These are phyloP conservation scores for Malassezia caprae DNA, from an alignment of 1,284 basidiomycete species.

Conservation along the genomic window DNA sequence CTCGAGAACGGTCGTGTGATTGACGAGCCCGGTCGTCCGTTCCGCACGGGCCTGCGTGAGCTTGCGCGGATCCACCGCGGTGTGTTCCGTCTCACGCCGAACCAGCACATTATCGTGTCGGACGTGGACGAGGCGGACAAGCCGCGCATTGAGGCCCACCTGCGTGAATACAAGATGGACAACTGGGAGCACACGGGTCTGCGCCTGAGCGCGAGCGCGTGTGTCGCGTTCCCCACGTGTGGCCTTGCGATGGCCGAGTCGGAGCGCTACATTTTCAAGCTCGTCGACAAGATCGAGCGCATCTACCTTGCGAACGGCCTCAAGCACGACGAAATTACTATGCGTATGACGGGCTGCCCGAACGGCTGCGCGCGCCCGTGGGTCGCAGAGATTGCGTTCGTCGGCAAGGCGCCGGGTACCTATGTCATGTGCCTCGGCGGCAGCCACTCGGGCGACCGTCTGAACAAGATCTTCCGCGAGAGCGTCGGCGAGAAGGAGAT, in stretches of 20 bases:
- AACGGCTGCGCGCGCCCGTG: conserved; percentile 61
- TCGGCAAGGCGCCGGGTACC: conserved; percentile 86
- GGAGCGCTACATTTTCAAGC: conserved; percentile 82
- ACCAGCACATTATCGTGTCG: conserved; percentile 86
- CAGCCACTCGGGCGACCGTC: conserved; percentile 79
- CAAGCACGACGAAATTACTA: conserved; percentile 83
- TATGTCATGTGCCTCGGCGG: conserved; percentile 95
- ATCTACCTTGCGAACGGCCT: conserved; percentile 87
- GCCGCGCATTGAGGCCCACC: conserved; percentile 67
- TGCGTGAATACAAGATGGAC: conserved; percentile 82
- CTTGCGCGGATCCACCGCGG: conserved; percentile 91
- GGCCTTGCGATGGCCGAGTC: conserved; percentile 91
- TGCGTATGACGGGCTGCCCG: conserved; percentile 66
- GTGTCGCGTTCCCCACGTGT: conserved; percentile 93
- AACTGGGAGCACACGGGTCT: conserved; percentile 71
- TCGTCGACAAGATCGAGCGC: conserved; percentile 83
- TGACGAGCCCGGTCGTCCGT: conserved; percentile 77
- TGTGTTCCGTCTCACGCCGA: conserved; percentile 69
- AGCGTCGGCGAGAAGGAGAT: conserved; percentile 89
- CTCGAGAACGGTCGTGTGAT: conserved; percentile 96
- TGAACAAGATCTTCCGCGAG: conserved; percentile 87
- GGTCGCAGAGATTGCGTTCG: conserved; percentile 85
- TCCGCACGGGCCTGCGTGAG: conserved; percentile 85
- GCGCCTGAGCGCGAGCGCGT: conserved; percentile 59
- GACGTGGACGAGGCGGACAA: conserved; percentile 59